Evolutionary conservation across 106 monocot species (phyloP), one percentile per base, ranked within the genome.

Genomic region (Apostasia shenzhenica): DNA sequence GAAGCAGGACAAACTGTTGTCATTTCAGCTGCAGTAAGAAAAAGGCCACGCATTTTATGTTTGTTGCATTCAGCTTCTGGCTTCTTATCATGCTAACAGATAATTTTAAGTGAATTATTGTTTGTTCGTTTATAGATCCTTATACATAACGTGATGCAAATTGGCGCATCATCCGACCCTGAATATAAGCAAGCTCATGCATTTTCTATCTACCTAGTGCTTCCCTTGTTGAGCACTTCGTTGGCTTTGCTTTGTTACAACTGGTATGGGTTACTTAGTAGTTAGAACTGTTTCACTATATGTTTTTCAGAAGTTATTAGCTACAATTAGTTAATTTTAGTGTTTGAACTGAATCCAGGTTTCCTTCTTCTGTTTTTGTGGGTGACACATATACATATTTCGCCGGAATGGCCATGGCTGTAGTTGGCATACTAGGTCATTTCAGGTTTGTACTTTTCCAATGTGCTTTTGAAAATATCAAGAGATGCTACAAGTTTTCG

Each of bases 301-400:
- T 8, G 26, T 6, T 12, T 42, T 59, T 38, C 49, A n/a, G n/a
- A 14, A 54, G 37, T 10, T 63, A 40, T 41, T 41, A 71, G 26
- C 40, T 44, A 55, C 45, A 53, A 46, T 43, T 61, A n/a, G 14
- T 63, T 50, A 50, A 48, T 48, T 11, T 49, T 0, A 7, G 47
- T 48, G 7, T 48, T 65, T 71, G 39, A 45, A 11, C 37, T 59
- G 38, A 53, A 45, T 68, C 51, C 60, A 95, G 95, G 95, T 95
- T 92, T 76, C 95, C 95, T 78, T 95, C 95, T 61, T 86, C 92
- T 26, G 95, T 92, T 78, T 95, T 95, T 81, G 95, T 91, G 72
- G 95, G 95, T 58, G 95, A 92, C 57, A 92, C 95, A 5, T 95
- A 86, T 51, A 95, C 95, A 2, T 95, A 95, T 65, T 95, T 95